Evolutionary conservation across 768 basidiomycete species (phyloP).

Genomic region (Gautieria morchelliformis): DNA sequence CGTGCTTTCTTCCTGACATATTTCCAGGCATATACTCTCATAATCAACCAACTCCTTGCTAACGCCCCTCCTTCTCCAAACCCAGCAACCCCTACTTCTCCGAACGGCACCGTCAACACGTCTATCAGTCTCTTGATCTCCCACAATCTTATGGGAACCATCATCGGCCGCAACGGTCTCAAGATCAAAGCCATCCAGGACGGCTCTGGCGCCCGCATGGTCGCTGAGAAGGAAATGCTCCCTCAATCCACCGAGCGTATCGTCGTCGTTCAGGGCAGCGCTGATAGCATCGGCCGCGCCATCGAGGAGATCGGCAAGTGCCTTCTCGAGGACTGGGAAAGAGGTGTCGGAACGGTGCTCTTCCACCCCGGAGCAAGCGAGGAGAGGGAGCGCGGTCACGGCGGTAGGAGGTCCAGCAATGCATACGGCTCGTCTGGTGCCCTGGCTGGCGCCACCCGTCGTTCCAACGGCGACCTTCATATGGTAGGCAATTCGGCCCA

Average conservation of each 20-base stretch:
- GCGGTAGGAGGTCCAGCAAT: slow-evolving; percentile 41
- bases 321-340: slow-evolving; percentile 93
- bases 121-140: slow-evolving; percentile 96
- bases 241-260: slow-evolving; percentile 99
- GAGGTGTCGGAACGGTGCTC: slow-evolving; percentile 85
- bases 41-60: slow-evolving; percentile 82
- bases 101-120: slow-evolving; percentile 52
- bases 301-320: slow-evolving; percentile 95
- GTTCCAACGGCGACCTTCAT: slow-evolving; percentile 49
- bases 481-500: neutral
- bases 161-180: slow-evolving; percentile 91
- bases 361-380: slow-evolving; percentile 91
- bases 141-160: slow-evolving; percentile 98
- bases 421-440: slow-evolving; percentile 30
- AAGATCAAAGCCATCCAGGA: slow-evolving; percentile 99
- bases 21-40: slow-evolving; percentile 83
- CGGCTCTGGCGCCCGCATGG: slow-evolving; percentile 91
- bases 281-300: slow-evolving; percentile 87
- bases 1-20: neutral
- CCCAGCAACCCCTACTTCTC: slow-evolving; percentile 55
- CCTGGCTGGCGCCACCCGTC: slow-evolving; percentile 43
- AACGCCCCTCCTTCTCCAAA: slow-evolving; percentile 65
- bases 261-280: slow-evolving; percentile 92
- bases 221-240: slow-evolving; percentile 97
- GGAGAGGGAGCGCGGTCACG: slow-evolving; percentile 37